A percentile compares a stretch with the other conserved stretches of the same genome.
Evolutionary conservation across 2,329 filamentous ascomycete genomes (phyloP).

Genomic region (Aciculosporium take): DNA sequence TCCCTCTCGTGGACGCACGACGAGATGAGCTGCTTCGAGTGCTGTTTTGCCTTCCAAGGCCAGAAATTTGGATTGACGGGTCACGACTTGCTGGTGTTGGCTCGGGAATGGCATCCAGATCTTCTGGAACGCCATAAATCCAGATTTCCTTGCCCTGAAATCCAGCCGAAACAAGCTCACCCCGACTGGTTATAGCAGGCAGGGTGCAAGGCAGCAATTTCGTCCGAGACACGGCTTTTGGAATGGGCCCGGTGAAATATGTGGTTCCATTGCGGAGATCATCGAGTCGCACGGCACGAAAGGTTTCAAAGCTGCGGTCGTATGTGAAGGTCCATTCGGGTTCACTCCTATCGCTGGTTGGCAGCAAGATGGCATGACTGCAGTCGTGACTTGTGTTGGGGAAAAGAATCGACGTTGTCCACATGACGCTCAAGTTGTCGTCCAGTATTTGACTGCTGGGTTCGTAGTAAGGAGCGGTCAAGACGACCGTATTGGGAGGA

Average conservation of each 20-base stretch:
- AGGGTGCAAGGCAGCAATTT: conserved; percentile 53
- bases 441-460: conserved; percentile 51
- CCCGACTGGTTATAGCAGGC: conserved; percentile 52
- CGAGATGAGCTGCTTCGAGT: conserved; percentile 16
- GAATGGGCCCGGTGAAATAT: conserved; percentile 61
- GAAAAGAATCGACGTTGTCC: conserved; percentile 77
- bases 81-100: conserved; percentile 13
- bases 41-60: conserved; percentile 18
- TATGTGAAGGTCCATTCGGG: conserved; percentile 67
- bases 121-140: conserved; percentile 65
- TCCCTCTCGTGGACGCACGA: conserved; percentile 17
- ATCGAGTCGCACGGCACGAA: conserved; percentile 61
- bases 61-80: conserved; percentile 7
- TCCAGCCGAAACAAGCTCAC: conserved; percentile 59
- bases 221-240: conserved; percentile 34
- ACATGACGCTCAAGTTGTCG: conserved; percentile 58
- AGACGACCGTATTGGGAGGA: conserved; percentile 56
- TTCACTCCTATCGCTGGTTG: conserved; percentile 46
- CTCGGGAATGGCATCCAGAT: conserved; percentile 49
- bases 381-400: conserved; percentile 68
- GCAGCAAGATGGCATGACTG: conserved; percentile 60
- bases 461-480: conserved; percentile 69
- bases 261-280: conserved; percentile 63
- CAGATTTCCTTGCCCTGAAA: conserved; percentile 61
- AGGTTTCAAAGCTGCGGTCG: conserved; percentile 62